Evolutionary conservation across 2,329 filamentous ascomycete genomes (phyloP).

Genomic region (Pseudogymnoascus sp.): DNA sequence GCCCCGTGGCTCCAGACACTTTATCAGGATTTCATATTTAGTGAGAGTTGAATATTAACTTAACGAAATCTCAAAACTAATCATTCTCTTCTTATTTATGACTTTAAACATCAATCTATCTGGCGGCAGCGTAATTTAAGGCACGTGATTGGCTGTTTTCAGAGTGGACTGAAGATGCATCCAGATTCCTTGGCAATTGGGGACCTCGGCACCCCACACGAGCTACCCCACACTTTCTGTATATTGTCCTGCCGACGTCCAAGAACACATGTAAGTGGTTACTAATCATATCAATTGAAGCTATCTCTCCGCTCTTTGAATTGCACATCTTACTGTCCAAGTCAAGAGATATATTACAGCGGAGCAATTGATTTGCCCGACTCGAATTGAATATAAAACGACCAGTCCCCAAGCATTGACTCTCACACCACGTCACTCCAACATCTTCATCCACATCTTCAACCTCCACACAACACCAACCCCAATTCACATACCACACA

Average conservation of each 20-base stretch:
- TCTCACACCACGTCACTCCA: background rate
- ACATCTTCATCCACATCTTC: background rate
- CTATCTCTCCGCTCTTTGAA: background rate
- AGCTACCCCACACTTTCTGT: background rate
- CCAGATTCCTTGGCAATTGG: background rate
- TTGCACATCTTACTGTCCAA: background rate
- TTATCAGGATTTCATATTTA: background rate
- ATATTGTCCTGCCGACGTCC: background rate
- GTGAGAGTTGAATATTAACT: background rate
- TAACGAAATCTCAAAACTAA: background rate
- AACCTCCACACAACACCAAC: background rate
- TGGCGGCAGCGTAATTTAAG: background rate
- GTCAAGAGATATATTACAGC: background rate
- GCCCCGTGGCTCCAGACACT: background rate
- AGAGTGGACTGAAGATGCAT: background rate
- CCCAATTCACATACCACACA: background rate
- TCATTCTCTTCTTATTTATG: background rate
- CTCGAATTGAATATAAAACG: background rate
- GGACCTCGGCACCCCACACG: constrained; percentile 1
- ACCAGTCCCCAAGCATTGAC: background rate
- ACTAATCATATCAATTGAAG: background rate
- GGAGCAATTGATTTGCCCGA: background rate
- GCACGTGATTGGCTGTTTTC: background rate
- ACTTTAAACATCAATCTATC: background rate
- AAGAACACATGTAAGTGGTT: background rate